Evolutionary conservation across 2,329 filamentous ascomycete species (phyloP).

Genomic region (Hypoxylon sp.): DNA sequence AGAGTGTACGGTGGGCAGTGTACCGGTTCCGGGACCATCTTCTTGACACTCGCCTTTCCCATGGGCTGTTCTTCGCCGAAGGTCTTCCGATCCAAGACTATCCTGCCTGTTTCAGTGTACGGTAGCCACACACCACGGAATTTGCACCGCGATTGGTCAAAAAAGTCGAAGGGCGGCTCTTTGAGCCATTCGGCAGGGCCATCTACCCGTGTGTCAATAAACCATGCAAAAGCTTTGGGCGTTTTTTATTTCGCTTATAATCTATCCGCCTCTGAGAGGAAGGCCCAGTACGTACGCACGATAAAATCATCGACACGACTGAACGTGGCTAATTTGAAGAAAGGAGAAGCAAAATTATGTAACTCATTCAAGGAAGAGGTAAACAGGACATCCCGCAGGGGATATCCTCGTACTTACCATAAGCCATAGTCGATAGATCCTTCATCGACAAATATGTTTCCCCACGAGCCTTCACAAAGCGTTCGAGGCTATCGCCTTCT

Average conservation of each 20-base stretch:
- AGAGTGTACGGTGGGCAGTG: slow-evolving; percentile 51
- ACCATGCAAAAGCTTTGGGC: not conserved
- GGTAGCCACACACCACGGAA: slow-evolving; percentile 52
- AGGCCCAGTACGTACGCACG: not conserved
- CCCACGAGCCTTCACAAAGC: slow-evolving; percentile 43
- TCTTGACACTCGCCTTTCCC: slow-evolving; percentile 36
- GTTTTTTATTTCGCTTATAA: not conserved
- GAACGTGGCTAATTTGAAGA: not conserved
- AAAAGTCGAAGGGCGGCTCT: slow-evolving; percentile 46
- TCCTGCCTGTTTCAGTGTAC: slow-evolving; percentile 50
- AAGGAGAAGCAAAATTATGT: not conserved
- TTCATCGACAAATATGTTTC: slow-evolving; percentile 47
- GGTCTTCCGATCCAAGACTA: slow-evolving; percentile 52
- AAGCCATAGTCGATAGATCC: slow-evolving; percentile 43
- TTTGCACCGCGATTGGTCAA: slow-evolving; percentile 37
- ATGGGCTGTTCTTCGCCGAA: slow-evolving; percentile 50
- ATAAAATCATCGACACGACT: not conserved
- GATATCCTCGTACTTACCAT: slow-evolving; percentile 37
- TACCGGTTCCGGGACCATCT: slow-evolving; percentile 38
- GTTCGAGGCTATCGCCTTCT: slow-evolving; percentile 45
- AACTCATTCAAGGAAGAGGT: not conserved
- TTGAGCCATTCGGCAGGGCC: slow-evolving; percentile 50
- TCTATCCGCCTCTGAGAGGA: not conserved
- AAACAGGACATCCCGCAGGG: not conserved
- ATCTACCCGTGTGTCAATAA: slow-evolving; percentile 26